Evolutionary conservation across 2,329 filamentous ascomycete genomes (phyloP).

Genomic region (Colletotrichum sp.): DNA sequence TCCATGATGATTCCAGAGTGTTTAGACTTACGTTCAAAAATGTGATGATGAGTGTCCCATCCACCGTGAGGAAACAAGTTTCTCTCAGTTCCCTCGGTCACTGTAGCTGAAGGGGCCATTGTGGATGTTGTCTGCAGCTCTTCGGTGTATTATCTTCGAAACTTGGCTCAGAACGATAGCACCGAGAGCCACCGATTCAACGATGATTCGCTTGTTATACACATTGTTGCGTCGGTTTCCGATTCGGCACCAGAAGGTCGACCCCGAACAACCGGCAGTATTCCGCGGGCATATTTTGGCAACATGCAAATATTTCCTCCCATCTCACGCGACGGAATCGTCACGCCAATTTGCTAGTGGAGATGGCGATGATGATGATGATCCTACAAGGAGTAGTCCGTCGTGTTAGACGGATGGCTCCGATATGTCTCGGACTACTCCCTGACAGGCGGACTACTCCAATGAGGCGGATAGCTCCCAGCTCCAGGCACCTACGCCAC

Average conservation of each 20-base stretch:
- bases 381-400: not conserved
- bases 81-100: not conserved
- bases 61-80: conserved; percentile 31
- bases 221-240: not conserved
- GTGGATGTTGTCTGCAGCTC: not conserved
- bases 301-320: not conserved
- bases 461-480: not conserved
- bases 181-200: not conserved
- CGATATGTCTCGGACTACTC: not conserved
- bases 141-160: not conserved
- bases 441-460: not conserved
- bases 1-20: not conserved
- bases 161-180: rapidly evolving
- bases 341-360: not conserved
- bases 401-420: not conserved
- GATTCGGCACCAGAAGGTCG: not conserved
- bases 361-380: not conserved
- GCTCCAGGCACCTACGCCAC: not conserved
- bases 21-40: conserved; percentile 33
- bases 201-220: not conserved
- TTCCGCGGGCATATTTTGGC: not conserved
- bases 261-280: not conserved
- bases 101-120: not conserved
- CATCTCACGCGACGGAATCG: not conserved
- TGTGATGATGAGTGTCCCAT: conserved; percentile 38